Conservation (phyloP, 192 early-diverging fungal species). For the Thamnidium elegans region DNA sequence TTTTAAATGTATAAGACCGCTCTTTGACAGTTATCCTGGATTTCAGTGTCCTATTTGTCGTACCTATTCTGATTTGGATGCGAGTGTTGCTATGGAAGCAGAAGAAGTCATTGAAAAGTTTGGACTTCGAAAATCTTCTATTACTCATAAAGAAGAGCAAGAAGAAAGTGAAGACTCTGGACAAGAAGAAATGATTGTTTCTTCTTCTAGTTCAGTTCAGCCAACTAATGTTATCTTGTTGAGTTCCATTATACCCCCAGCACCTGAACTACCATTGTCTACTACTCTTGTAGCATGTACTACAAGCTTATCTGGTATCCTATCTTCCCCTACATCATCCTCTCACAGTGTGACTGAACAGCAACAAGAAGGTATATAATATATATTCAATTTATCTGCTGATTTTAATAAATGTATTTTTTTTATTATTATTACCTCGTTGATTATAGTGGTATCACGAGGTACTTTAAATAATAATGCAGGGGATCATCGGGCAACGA, state of each 20-base stretch:
- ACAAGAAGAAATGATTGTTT: neutral
- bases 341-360: too few species aligned
- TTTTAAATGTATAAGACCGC: constrained; percentile 78
- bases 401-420: neutral
- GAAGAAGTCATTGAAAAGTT: constrained; percentile 34
- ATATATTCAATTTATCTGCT: too few species aligned
- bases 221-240: neutral
- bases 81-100: constrained; percentile 53
- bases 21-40: constrained; percentile 58
- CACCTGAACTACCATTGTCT: constrained; percentile 4
- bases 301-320: constrained; percentile 10
- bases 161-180: neutral
- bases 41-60: constrained; percentile 85
- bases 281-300: constrained; percentile 13
- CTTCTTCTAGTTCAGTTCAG: neutral
- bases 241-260: neutral
- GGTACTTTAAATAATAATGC: constrained; percentile 3
- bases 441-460: neutral
- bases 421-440: constrained; percentile 8
- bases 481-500: constrained; percentile 15
- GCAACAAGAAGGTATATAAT: too few species aligned
- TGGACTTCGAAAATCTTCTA: constrained; percentile 9
- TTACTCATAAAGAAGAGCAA: neutral
- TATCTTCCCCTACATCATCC: neutral
- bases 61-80: constrained; percentile 81